Evolutionary conservation across 2,329 filamentous ascomycete species (phyloP).

Genomic region (Colletotrichum noveboracense): DNA sequence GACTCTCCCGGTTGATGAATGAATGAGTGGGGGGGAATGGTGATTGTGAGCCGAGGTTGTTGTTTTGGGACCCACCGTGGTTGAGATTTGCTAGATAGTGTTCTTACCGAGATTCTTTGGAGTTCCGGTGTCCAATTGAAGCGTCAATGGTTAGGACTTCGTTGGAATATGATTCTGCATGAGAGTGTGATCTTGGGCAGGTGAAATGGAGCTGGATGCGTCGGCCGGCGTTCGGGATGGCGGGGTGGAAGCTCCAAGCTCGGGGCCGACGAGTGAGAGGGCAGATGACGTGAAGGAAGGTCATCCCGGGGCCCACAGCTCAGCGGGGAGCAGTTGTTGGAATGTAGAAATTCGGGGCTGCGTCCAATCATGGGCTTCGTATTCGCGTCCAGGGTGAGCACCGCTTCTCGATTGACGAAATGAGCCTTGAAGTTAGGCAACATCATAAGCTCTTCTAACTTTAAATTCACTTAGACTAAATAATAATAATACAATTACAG

Average conservation of each 20-base stretch:
- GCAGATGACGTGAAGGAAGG: not conserved
- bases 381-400: too few relatives aligned
- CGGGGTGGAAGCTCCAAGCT: not conserved
- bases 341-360: too few relatives aligned
- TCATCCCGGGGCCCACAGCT: not conserved
- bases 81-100: accelerated
- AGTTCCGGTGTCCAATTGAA: too few relatives aligned
- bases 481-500: too few relatives aligned
- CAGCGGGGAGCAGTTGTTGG: not conserved
- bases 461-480: too few relatives aligned
- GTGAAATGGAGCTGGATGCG: not conserved
- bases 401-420: too few relatives aligned
- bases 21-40: not conserved
- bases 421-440: too few relatives aligned
- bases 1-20: accelerated
- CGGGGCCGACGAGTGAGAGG: not conserved
- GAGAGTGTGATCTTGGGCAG: not conserved
- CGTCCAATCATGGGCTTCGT: not conserved
- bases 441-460: too few relatives aligned
- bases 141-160: too few relatives aligned
- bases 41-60: not conserved
- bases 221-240: not conserved
- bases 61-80: not conserved
- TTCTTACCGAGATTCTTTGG: not conserved
- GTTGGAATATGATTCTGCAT: too few relatives aligned